These are phyloP conservation scores for Diaporthe velutina DNA, from an alignment of 2,329 filamentous ascomycete genomes.

Conservation along the genomic window DNA sequence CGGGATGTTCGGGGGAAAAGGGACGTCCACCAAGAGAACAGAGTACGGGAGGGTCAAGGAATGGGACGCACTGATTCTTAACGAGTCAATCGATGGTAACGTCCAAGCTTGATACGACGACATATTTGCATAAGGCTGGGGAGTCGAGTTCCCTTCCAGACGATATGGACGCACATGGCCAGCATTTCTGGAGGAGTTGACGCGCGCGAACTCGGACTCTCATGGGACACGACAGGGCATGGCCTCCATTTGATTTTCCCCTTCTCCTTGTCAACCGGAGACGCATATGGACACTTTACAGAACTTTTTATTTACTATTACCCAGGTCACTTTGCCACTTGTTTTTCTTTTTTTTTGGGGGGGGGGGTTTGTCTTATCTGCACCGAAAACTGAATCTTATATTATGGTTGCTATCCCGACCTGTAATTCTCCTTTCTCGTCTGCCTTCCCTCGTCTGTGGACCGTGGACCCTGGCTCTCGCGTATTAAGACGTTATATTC, in stretches of 20 bases:
- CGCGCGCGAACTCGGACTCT: constrained; percentile 36
- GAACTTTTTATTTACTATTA: constrained; percentile 40
- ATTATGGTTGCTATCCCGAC: constrained; percentile 43
- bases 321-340: constrained; percentile 42
- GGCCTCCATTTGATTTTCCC: constrained; percentile 37
- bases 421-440: constrained; percentile 45
- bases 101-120: constrained; percentile 39
- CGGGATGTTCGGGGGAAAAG: constrained; percentile 10
- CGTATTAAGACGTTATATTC: constrained; percentile 33
- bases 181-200: constrained; percentile 41
- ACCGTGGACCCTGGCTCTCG: constrained; percentile 27
- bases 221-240: constrained; percentile 41
- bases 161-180: constrained; percentile 38
- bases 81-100: constrained; percentile 32
- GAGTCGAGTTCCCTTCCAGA: constrained; percentile 37
- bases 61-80: constrained; percentile 19
- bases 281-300: constrained; percentile 39
- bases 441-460: constrained; percentile 34
- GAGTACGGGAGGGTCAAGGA: constrained; percentile 14
- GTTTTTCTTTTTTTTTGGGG: constrained; percentile 42
- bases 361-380: constrained; percentile 43
- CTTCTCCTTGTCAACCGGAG: constrained; percentile 39
- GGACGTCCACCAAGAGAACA: constrained; percentile 10
- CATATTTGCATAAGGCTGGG: constrained; percentile 41
- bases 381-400: constrained; percentile 44